A percentile compares a stretch with the other conserved stretches of the same genome.
phyloP scores from a whole-genome alignment of 2,329 filamentous ascomycete genomes.

The Curvularia spicifera region DNA sequence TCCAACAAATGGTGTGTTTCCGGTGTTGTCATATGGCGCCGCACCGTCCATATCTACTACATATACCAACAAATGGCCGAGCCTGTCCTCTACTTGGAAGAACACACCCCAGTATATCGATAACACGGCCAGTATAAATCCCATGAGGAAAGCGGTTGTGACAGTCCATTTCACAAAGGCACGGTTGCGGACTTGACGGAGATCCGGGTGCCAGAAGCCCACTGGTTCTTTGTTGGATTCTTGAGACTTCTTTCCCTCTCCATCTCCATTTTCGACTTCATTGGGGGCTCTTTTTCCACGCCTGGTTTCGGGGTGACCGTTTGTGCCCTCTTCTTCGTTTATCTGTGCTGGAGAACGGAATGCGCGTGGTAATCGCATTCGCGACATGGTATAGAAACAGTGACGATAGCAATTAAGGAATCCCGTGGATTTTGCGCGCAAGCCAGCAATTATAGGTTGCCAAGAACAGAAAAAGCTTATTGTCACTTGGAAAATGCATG shows the following conservation, averaged over 20 bases:
- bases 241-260: conserved; percentile 6
- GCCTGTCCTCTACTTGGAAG: conserved; percentile 53
- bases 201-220: conserved; percentile 55
- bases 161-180: conserved; percentile 52
- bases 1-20: conserved; percentile 61
- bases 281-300: conserved; percentile 15
- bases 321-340: conserved; percentile 16
- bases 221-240: conserved; percentile 46
- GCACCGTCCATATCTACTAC: conserved; percentile 70
- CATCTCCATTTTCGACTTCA: conserved; percentile 17
- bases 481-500: conserved; percentile 10
- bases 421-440: background rate
- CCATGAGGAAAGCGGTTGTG: conserved; percentile 59
- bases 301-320: conserved; percentile 15
- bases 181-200: conserved; percentile 50
- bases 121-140: conserved; percentile 63
- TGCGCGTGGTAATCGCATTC: conserved; percentile 17
- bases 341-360: conserved; percentile 21
- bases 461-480: conserved; percentile 5
- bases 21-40: conserved; percentile 57
- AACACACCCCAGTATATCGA: conserved; percentile 69
- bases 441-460: background rate
- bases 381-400: background rate
- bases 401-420: background rate
- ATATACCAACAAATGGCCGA: conserved; percentile 59